Conservation (phyloP, 208 protist genomes). For the Acanthamoeba healyi region DNA sequence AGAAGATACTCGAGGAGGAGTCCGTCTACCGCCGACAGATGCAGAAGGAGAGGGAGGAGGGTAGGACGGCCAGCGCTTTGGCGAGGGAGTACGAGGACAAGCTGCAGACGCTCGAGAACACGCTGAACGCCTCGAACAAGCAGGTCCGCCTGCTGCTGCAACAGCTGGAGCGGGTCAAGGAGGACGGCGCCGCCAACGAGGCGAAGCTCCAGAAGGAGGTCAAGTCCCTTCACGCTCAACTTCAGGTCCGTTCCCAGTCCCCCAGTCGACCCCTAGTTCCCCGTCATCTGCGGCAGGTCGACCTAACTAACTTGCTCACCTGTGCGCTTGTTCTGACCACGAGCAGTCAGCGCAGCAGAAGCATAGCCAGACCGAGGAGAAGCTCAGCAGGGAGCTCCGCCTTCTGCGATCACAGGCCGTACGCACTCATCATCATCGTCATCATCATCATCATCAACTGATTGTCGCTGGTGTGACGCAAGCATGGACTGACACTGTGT, state of each 20-base stretch:
- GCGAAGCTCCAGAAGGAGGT: not conserved
- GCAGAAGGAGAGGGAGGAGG: not conserved
- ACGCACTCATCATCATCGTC: no score
- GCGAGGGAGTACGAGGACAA: slow-evolving; percentile 19
- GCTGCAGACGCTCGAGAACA: slow-evolving; percentile 5
- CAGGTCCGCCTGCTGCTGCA: slow-evolving; percentile 17
- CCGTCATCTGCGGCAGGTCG: no score
- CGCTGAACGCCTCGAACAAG: not conserved
- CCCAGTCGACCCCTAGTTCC: no score
- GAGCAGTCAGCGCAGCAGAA: not conserved
- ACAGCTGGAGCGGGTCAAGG: slow-evolving; percentile 20
- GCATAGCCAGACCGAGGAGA: not conserved
- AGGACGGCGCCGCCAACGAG: not conserved
- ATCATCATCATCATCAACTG: not conserved
- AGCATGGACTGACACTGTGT: not conserved
- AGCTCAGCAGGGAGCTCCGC: not conserved
- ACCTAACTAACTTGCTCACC: no score
- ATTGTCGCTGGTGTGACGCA: not conserved
- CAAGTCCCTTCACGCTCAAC: not conserved
- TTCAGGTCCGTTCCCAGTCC: not conserved
- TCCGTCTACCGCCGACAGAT: not conserved
- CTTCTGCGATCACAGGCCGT: not conserved
- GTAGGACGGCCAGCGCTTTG: not conserved
- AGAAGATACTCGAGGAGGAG: slow-evolving; percentile 12
- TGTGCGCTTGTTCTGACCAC: not conserved